Evolutionary conservation across 164 flowering plant genomes (phyloP), one percentile per base, ranked within the genome.

Genomic region (Pachysandra terminalis): DNA sequence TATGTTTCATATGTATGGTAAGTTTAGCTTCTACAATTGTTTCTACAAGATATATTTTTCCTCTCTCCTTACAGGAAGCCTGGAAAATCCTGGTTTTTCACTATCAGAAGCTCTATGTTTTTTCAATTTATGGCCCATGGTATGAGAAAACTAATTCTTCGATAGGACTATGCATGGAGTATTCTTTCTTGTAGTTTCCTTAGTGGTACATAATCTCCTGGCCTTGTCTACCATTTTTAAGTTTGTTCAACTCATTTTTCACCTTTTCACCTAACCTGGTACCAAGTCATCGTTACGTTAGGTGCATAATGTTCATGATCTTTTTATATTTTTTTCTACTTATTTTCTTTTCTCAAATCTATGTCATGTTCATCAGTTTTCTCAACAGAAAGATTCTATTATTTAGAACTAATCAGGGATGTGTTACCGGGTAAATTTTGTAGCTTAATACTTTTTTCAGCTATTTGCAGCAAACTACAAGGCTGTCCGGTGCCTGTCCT

Each of bases 1-100:
- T 32, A 59, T 87, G 72, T 90, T 96, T 71, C 99, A 96, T 78
- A 90, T 96, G 93, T 96, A 87, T 82, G 99, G 98, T 96, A 76
- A 82, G 94, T 80, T 72, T 65, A 54, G 16, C 65, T 68, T 60
- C 61, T 64, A 56, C 26, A 56, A 19, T 63, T 14, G 37, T n/a
- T n/a, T 27, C 26, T 2, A 15, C 55, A 5, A 40, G 45, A 10
- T 40, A 5, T 40, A 5, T 40, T 40, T 40, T 40, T 40, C 45
- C 48, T 22, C n/a, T n/a, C n/a, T n/a, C n/a, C n/a, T n/a, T n/a
- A n/a, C n/a, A n/a, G n/a, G n/a, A n/a, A n/a, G 32, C 3, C 60
- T 56, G 60, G 28, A 53, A 53, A 10, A 17, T 56, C 19, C 28
- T 56, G 19, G 28, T 56, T 26, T 58, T 5, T 10, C 26, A 4